Percentiles rank a stretch among this genome's conserved stretches.
phyloP scores from a whole-genome alignment of 352 stramenopile species.

The Phytopythium litorale region DNA sequence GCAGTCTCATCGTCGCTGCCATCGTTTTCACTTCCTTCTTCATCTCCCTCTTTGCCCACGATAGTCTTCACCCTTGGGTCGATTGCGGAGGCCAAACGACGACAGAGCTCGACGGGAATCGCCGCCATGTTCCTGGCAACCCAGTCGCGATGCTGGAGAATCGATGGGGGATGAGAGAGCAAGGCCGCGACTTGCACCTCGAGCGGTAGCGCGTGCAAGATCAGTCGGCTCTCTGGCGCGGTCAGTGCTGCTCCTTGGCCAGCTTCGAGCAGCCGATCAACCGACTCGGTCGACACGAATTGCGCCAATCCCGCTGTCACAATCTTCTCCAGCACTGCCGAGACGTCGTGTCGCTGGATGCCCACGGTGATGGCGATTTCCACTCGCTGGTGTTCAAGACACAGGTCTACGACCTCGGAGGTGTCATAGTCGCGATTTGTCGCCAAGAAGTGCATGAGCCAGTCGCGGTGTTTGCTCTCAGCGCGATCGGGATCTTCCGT shows the following conservation, averaged over 20 bases:
- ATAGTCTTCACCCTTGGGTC: slow-evolving; percentile 25
- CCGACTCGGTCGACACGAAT: slow-evolving; percentile 31
- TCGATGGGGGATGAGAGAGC: slow-evolving; percentile 30
- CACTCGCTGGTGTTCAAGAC: slow-evolving; percentile 60
- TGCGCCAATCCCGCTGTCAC: slow-evolving; percentile 34
- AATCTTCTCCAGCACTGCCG: slow-evolving; percentile 51
- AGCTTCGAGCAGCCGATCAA: slow-evolving; percentile 35
- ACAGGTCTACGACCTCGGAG: slow-evolving; percentile 57
- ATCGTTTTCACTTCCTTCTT: not conserved
- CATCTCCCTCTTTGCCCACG: not conserved
- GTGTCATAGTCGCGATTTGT: slow-evolving; percentile 60
- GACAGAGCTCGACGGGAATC: slow-evolving; percentile 33
- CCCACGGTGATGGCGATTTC: slow-evolving; percentile 68
- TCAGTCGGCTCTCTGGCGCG: slow-evolving; percentile 33
- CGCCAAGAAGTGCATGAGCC: slow-evolving; percentile 53
- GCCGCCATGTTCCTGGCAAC: slow-evolving; percentile 44
- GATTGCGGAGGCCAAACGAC: slow-evolving; percentile 34
- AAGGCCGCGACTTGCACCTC: slow-evolving; percentile 54
- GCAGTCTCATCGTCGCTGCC: not conserved
- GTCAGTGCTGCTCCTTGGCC: slow-evolving; percentile 39
- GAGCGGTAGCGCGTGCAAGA: slow-evolving; percentile 48
- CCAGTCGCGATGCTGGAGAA: slow-evolving; percentile 76
- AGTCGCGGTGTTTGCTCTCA: slow-evolving; percentile 28
- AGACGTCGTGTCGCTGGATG: slow-evolving; percentile 37
- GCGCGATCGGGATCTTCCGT: not conserved